Base-by-base conservation (phyloP, 345 rosid genomes). In the Gossypium mustelinum region DNA sequence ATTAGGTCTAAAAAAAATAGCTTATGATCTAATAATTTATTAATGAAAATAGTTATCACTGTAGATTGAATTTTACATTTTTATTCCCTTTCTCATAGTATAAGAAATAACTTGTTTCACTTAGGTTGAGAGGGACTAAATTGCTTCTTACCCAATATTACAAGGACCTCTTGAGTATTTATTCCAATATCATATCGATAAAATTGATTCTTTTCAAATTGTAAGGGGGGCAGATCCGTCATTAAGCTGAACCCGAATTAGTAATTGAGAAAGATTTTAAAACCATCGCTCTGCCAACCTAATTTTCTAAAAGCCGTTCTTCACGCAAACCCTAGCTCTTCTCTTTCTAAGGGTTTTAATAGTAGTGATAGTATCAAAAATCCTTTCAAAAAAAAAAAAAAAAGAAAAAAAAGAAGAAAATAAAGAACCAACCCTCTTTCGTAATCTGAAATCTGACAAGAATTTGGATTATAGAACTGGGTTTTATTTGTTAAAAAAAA, bases 221-320 rank as follows among this genome's bases (percentile, higher is more conserved):
- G 41, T 34, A 34, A 34, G 1, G 24, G 55, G 77, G 79, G 76
- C 59, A 75, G 24, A 81, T 61, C 20, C 8, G 79, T 71, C 58
- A 56, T 13, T 45, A 25, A 2, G 1, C 2, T 7, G 44, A 64
- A 70, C 20, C 59, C 25, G 18, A 55, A 55, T 56, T 55, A 18
- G 47, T 58, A 68, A 61, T 80, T 68, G 54, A 50, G 73, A 50
- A 29, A 63, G 72, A 73, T 80, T 81, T 83, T 79, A 81, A 83
- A 90, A 88, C 88, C 88, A 84, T 83, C 81, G 79, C 65, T 34
- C 41, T 58, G 14, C 22, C 79, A 68, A 79, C 79, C 86, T 75
- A 59, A 20, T 9, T 24, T 24, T 67, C 43, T 14, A 39, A 55
- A 54, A 68, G 79, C 74, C 77, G 73, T 55, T 68, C 69, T 25